Evolutionary conservation across 2,329 filamentous ascomycete species (phyloP).

Genomic region (Cladosporium sp.): DNA sequence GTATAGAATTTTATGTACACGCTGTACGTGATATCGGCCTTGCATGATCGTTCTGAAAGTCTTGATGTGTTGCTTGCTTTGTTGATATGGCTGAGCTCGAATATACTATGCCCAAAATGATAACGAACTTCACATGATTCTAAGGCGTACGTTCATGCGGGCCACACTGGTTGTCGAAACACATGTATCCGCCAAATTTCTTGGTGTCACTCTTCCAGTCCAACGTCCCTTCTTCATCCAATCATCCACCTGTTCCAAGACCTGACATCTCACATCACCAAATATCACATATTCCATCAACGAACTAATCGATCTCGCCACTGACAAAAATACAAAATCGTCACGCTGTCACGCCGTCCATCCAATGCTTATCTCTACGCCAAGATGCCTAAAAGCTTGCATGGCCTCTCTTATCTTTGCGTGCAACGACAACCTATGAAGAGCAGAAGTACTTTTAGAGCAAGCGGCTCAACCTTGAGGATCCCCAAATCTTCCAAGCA

Average conservation of each 20-base stretch:
- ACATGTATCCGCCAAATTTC: background rate
- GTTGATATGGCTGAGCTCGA: background rate
- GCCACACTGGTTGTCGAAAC: background rate
- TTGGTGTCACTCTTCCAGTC: background rate
- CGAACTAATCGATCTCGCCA: background rate
- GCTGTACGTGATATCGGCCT: constrained; percentile 6
- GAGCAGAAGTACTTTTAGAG: background rate
- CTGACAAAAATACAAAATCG: background rate
- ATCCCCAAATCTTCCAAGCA: background rate
- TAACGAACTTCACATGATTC: background rate
- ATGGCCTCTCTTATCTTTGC: constrained; percentile 11
- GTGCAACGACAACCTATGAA: background rate
- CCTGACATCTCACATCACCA: background rate
- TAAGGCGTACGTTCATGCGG: background rate
- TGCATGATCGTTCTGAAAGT: background rate
- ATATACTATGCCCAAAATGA: background rate
- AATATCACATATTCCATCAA: background rate
- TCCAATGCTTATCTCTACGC: constrained; percentile 1
- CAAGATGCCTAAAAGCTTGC: constrained; percentile 8
- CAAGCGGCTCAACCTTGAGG: background rate
- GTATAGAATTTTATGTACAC: constrained; percentile 17
- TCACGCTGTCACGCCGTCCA: background rate
- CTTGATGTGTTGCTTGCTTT: background rate
- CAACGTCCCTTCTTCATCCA: background rate
- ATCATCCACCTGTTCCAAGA: background rate